phyloP scores from a whole-genome alignment of 129 eudicot genomes.

The Solidago caesia region DNA sequence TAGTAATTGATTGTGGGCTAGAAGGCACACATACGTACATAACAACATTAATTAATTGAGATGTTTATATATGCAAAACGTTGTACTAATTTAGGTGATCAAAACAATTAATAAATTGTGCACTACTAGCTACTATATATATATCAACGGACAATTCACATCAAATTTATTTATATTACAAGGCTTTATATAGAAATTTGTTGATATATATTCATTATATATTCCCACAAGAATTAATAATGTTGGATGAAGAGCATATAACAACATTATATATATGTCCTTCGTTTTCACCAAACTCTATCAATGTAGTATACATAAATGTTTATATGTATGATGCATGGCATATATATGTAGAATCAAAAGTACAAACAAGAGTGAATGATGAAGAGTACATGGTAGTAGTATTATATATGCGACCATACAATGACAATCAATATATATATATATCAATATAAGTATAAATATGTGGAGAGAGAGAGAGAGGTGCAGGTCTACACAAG shows the following conservation, averaged over 20 bases:
- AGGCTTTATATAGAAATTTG: background rate
- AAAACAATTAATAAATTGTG: background rate
- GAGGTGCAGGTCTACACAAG: constrained; percentile 18
- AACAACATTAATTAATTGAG: too few species aligned
- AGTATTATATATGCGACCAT: constrained; percentile 2
- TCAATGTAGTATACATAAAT: background rate
- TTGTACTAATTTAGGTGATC: background rate
- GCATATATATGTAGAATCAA: constrained; percentile 24
- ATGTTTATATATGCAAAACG: too few species aligned
- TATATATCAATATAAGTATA: background rate
- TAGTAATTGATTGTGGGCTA: background rate
- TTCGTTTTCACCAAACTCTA: constrained; percentile 16
- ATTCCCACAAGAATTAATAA: background rate
- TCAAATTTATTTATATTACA: background rate
- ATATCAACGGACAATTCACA: background rate
- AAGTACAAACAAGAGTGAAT: constrained; percentile 34
- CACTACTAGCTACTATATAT: background rate
- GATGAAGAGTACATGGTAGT: constrained; percentile 33
- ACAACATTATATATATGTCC: background rate
- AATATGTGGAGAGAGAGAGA: background rate
- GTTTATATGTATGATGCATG: constrained; percentile 23
- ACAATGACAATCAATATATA: constrained; percentile 29
- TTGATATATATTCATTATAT: background rate
- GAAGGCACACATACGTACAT: too few species aligned
- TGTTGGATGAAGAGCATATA: constrained; percentile 9